phyloP scores from a whole-genome alignment of 176 grass and related monocot species.

The Paspalum notatum region DNA sequence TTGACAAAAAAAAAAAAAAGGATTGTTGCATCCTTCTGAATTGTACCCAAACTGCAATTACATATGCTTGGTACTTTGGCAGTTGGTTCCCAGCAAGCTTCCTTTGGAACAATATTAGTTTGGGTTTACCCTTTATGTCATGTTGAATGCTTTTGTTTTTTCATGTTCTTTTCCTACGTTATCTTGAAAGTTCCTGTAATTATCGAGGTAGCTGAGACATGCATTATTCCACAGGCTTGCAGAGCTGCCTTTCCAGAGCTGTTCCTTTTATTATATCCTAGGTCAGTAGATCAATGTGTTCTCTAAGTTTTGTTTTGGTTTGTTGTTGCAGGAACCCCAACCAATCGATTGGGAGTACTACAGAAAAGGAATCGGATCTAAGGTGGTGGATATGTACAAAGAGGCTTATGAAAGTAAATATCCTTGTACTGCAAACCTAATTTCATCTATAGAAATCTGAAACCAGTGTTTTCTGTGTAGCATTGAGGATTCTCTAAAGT shows the following conservation, averaged over 20 bases:
- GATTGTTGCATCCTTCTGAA: not conserved
- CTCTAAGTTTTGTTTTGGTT: slow-evolving; percentile 10
- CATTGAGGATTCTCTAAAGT: not conserved
- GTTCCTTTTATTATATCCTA: not conserved
- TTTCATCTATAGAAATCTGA: not conserved
- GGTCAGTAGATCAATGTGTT: slow-evolving; percentile 29
- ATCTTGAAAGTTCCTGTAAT: not conserved
- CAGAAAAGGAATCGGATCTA: slow-evolving; percentile 82
- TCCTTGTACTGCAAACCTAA: slow-evolving; percentile 5
- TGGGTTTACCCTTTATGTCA: not conserved
- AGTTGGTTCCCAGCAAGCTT: not conserved
- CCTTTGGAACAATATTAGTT: not conserved
- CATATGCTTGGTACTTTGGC: too few species aligned
- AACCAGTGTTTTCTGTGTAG: not conserved
- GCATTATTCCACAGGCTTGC: not conserved
- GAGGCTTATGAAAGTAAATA: slow-evolving; percentile 85
- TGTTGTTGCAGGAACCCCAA: slow-evolving; percentile 69
- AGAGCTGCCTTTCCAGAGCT: not conserved
- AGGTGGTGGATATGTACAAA: slow-evolving; percentile 84
- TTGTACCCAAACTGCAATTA: not conserved
- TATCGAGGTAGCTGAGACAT: not conserved
- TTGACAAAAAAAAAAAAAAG: too few species aligned
- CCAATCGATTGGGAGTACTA: slow-evolving; percentile 90
- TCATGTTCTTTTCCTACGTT: slow-evolving; percentile 10
- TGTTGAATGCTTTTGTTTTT: not conserved